Conservation (phyloP, 768 basidiomycete genomes). For the Tulasnella calospora region DNA sequence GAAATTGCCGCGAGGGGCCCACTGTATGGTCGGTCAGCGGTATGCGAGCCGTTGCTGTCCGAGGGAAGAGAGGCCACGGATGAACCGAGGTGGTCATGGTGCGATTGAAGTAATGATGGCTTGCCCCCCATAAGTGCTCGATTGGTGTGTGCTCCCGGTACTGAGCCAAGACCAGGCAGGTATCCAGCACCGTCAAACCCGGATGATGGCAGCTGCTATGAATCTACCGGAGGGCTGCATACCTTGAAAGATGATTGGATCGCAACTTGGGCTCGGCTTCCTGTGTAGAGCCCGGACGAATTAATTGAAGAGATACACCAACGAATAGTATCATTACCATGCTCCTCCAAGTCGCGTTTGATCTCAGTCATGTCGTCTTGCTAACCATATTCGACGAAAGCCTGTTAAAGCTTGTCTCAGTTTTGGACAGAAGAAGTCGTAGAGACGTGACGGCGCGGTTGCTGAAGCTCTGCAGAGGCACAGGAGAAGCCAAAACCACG, state of each 20-base stretch:
- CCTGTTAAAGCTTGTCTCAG: background rate
- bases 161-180: background rate
- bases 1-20: background rate
- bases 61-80: background rate
- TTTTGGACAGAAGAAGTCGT: background rate
- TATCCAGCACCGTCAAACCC: background rate
- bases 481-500: background rate
- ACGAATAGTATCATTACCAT: background rate
- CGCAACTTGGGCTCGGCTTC: background rate
- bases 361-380: slow-evolving; percentile 9
- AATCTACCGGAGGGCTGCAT: background rate
- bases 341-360: slow-evolving; percentile 17
- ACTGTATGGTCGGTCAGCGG: background rate
- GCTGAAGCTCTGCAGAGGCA: background rate
- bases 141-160: background rate
- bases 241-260: background rate
- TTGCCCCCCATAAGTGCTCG: background rate
- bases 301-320: background rate
- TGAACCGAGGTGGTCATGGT: background rate
- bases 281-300: background rate
- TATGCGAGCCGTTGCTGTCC: background rate
- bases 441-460: background rate
- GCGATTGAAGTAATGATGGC: background rate
- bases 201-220: background rate
- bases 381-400: slow-evolving; percentile 7